Percentiles rank a stretch among this genome's conserved stretches.
Conservation (phyloP, 352 stramenopile genomes). For the Phytophthora constricta region DNA sequence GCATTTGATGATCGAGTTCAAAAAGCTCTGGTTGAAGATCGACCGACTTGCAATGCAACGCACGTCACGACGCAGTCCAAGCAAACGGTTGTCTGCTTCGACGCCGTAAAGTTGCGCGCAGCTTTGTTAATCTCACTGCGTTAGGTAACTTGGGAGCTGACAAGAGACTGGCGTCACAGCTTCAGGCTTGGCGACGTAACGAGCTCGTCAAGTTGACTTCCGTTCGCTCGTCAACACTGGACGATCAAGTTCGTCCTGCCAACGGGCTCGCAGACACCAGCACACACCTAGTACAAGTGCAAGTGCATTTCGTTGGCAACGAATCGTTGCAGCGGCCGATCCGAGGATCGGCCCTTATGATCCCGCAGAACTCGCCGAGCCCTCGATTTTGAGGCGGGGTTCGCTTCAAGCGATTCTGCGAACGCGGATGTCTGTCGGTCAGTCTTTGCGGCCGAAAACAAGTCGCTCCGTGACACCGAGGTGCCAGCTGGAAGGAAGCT, state of each 20-base stretch:
- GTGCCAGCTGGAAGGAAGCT: conserved; percentile 12
- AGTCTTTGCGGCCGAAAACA: conserved; percentile 2
- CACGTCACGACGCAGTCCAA: conserved; percentile 9
- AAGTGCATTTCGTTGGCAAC: no score
- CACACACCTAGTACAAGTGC: not conserved
- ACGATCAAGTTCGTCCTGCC: not conserved
- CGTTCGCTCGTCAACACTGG: no score
- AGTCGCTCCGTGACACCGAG: conserved; percentile 8
- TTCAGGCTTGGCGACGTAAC: no score
- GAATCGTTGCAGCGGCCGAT: no score
- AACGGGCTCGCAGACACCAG: not conserved
- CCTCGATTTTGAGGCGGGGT: conserved; percentile 30
- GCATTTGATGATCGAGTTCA: not conserved
- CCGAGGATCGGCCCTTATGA: not conserved
- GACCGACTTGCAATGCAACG: conserved; percentile 17
- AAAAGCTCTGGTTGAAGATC: not conserved
- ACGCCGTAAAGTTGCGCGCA: conserved; percentile 7
- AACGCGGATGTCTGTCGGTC: conserved; percentile 18
- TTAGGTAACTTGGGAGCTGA: conserved; percentile 24
- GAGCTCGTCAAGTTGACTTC: not conserved
- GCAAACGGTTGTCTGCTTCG: conserved; percentile 28
- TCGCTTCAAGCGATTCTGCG: conserved; percentile 22
- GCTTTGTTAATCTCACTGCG: conserved; percentile 11
- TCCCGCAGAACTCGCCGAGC: not conserved
- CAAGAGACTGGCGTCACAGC: no score